Base-by-base conservation (phyloP, 2,329 filamentous ascomycete genomes). In the Venturia pyrina region DNA sequence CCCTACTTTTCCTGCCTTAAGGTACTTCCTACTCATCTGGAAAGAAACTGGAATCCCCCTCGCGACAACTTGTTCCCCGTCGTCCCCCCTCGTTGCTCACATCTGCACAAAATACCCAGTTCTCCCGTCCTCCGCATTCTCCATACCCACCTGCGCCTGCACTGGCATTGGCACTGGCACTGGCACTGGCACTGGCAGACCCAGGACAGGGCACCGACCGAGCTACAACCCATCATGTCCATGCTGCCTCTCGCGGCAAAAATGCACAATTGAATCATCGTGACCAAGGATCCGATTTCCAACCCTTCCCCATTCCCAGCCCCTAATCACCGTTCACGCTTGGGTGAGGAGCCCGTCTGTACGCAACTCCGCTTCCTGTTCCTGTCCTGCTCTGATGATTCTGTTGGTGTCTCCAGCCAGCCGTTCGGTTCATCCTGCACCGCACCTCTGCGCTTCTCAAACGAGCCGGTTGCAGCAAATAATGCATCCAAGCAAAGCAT, bases 211-310 rank as follows among this genome's bases (percentile, higher is more conserved):
- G 21, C 11, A 28, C n/a, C 48, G 4, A 28, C 46, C 46, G n/a
- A 59, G 53, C 53, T 32, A 59, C 53, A 37, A 10, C 7, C 28
- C 28, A 57, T n/a, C n/a, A n/a, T n/a, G n/a, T 50, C 46, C 44
- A 13, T 48, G 6, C 5, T 46, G 44, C 19, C 5, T 46, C n/a
- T 40, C 37, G 37, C 41, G 15, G 46, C 46, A 50, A 50, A 50
- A 50, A 56, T 56, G 50, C 53, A 37, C 53, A 19, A 59, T 59
- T 59, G 53, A n/a, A 59, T 59, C 53, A 59, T 59, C 53, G 28
- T 59, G 53, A 59, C 53, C 53, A 59, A 59, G 32, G 17, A n/a
- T 43, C 41, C 4, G 5, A 43, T 13, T 24, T 24, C 24, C 21
- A 5, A 15, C 24, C 21, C 50, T 13, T 17, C 50, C 50, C 28